Evolutionary conservation across 2,329 filamentous ascomycete species (phyloP).

Genomic region (Raffaelea ambrosiae): DNA sequence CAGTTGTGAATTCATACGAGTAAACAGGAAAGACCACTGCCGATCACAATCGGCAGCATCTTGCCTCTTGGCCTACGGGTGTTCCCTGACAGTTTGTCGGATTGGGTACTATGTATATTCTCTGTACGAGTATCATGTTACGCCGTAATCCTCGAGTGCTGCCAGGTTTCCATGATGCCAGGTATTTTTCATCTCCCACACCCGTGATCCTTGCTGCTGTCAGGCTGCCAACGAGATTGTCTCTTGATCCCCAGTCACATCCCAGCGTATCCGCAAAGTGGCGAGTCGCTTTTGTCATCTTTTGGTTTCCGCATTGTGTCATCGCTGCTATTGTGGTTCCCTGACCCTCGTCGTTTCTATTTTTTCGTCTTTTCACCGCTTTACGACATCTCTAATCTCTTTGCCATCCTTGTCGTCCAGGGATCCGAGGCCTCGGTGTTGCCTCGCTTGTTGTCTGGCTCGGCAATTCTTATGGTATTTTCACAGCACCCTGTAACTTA

Average conservation of each 20-base stretch:
- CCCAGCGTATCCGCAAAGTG: background rate
- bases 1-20: too few relatives aligned
- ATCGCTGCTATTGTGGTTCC: too few relatives aligned
- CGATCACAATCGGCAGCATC: slow-evolving; percentile 1
- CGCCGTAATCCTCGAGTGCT: too few relatives aligned
- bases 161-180: background rate
- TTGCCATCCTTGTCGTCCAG: background rate
- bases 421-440: background rate
- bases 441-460: too few relatives aligned
- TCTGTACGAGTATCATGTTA: too few relatives aligned
- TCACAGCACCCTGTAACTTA: too few relatives aligned
- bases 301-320: too few relatives aligned
- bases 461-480: too few relatives aligned
- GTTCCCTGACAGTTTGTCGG: too few relatives aligned
- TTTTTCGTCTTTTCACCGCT: background rate
- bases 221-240: background rate
- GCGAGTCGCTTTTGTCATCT: too few relatives aligned
- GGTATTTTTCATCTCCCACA: background rate
- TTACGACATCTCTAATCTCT: background rate
- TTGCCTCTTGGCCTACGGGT: background rate
- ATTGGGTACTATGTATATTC: too few relatives aligned
- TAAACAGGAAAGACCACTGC: background rate
- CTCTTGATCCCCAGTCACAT: background rate
- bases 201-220: background rate
- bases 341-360: background rate